Evolutionary conservation across 768 basidiomycete species (phyloP).

Genomic region (Kondoa malvinella): DNA sequence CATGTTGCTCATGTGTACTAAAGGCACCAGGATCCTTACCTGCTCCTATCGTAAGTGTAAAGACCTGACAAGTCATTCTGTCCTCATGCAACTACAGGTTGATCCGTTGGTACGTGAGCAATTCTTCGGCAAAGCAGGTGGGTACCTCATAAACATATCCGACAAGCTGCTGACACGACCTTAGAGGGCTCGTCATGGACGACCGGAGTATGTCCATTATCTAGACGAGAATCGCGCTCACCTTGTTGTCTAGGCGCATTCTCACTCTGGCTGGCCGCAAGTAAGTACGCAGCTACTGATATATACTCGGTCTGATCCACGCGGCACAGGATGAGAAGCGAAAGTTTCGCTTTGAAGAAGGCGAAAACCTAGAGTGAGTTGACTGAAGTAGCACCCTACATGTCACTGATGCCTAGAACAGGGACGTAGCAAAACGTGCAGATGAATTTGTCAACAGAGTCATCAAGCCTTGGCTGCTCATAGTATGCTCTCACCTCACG

Average conservation of each 20-base stretch:
- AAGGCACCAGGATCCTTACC: background rate
- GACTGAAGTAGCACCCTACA: background rate
- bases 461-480: background rate
- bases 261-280: background rate
- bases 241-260: background rate
- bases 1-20: too few species aligned
- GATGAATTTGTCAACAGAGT: background rate
- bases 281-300: background rate
- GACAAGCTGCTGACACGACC: background rate
- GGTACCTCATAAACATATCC: background rate
- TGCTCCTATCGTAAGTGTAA: background rate
- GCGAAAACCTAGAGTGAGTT: background rate
- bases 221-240: background rate
- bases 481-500: background rate
- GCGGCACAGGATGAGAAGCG: background rate
- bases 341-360: background rate
- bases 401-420: background rate
- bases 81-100: background rate
- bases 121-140: background rate
- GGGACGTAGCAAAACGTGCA: background rate
- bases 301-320: background rate
- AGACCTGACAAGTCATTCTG: background rate
- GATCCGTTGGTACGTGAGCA: background rate
- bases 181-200: background rate
- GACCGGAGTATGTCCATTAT: background rate